Conservation (phyloP, 169 alveolate species). For the Toxoplasma gondii region DNA sequence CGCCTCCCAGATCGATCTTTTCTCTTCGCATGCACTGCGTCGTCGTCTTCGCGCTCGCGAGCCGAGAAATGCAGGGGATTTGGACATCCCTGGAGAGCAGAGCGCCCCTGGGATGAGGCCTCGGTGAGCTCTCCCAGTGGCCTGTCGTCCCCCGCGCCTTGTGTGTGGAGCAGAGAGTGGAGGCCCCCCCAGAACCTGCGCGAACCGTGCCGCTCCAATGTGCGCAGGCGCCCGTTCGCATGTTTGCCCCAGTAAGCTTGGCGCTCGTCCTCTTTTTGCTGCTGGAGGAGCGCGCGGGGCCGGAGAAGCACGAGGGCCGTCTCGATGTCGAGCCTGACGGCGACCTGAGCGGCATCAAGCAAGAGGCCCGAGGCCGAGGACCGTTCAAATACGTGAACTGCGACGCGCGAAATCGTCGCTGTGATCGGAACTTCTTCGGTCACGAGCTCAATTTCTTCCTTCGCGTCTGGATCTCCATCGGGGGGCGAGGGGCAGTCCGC, state of each 20-base stretch:
- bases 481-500: neutral
- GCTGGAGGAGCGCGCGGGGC: slow-evolving; percentile 9
- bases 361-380: slow-evolving; percentile 3
- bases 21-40: neutral
- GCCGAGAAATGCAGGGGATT: neutral
- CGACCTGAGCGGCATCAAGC: neutral
- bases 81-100: neutral
- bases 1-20: neutral
- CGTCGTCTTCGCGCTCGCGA: slow-evolving; percentile 49
- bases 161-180: neutral
- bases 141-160: slow-evolving; percentile 9
- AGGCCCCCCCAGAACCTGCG: neutral
- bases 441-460: neutral
- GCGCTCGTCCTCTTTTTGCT: neutral
- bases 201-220: neutral
- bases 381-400: slow-evolving; percentile 8
- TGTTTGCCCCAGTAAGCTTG: neutral
- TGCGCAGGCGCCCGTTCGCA: neutral
- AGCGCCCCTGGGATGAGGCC: slow-evolving; percentile 41
- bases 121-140: slow-evolving; percentile 32
- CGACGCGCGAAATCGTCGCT: neutral
- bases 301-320: neutral
- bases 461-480: neutral
- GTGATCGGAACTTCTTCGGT: neutral
- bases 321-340: neutral